Conservation (phyloP, 345 rosid species). For the Sonneratia caseolaris region DNA sequence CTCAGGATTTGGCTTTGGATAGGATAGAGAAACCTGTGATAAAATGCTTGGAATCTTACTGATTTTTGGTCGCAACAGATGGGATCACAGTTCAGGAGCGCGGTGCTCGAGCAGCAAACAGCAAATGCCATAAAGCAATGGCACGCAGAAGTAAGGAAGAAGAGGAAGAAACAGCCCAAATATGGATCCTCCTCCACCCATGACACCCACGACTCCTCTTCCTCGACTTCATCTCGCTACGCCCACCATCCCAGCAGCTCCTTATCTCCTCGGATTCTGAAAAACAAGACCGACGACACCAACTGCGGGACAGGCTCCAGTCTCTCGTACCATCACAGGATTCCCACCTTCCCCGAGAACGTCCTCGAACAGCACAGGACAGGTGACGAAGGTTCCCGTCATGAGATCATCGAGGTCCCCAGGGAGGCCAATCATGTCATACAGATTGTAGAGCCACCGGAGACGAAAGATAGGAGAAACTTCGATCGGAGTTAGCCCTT, state of each 20-base stretch:
- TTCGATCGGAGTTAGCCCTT: background rate
- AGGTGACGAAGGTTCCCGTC: background rate
- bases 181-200: background rate
- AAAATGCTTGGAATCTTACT: too few species aligned
- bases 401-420: background rate
- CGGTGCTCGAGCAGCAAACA: constrained; percentile 23
- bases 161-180: constrained; percentile 18
- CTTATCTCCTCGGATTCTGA: background rate
- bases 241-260: background rate
- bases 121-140: constrained; percentile 22
- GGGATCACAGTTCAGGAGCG: constrained; percentile 31
- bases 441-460: background rate
- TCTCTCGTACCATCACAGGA: constrained; percentile 9
- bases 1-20: too few species aligned
- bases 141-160: constrained; percentile 22
- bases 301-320: background rate
- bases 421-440: background rate
- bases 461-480: background rate
- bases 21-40: background rate
- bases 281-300: constrained; percentile 4
- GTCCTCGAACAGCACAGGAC: background rate
- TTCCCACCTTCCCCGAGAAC: constrained; percentile 12
- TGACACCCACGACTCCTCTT: constrained; percentile 4
- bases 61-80: constrained; percentile 11
- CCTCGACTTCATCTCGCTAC: background rate